A percentile compares a stretch with the other conserved stretches of the same genome.
phyloP scores from a whole-genome alignment of 176 grass and related monocot species.

The Tillandsia fasciculata region DNA sequence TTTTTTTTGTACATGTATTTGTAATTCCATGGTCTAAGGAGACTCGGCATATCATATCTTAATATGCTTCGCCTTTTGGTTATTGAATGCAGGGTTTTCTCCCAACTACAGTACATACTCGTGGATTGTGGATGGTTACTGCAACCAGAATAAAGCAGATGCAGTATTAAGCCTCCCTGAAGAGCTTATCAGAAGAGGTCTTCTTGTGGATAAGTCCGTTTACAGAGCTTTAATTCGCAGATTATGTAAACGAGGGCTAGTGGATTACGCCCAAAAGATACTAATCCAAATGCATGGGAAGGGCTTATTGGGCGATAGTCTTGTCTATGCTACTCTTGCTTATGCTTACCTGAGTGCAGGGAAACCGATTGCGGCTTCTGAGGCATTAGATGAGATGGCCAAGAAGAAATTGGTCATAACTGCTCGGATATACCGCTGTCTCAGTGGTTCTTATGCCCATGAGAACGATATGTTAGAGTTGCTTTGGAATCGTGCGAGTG shows the following conservation, averaged over 20 bases:
- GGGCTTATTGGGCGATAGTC: constrained; percentile 43
- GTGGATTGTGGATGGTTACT: constrained; percentile 71
- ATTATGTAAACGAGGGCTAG: constrained; percentile 52
- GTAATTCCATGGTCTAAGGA: too few species aligned
- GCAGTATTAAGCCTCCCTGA: constrained; percentile 54
- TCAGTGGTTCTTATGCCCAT: constrained; percentile 46
- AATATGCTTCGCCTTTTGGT: not conserved
- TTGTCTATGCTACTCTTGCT: constrained; percentile 56
- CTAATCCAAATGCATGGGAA: constrained; percentile 55
- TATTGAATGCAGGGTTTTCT: constrained; percentile 36
- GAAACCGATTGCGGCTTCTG: constrained; percentile 30
- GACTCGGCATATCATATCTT: not conserved
- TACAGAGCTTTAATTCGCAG: constrained; percentile 81
- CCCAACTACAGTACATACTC: constrained; percentile 67
- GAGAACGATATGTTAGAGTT: constrained; percentile 46
- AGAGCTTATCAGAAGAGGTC: constrained; percentile 54
- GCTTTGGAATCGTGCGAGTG: constrained; percentile 50
- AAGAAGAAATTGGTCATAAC: constrained; percentile 45
- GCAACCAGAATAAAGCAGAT: constrained; percentile 47
- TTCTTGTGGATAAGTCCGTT: constrained; percentile 51
- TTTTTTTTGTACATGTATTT: too few species aligned
- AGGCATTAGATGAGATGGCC: constrained; percentile 48
- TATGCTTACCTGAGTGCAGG: constrained; percentile 47
- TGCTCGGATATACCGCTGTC: constrained; percentile 45
- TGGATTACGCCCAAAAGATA: constrained; percentile 51